Evolutionary conservation across 257 asterid species (phyloP), one percentile per base, ranked within the genome.

Genomic region (Penstemon davidsonii): DNA sequence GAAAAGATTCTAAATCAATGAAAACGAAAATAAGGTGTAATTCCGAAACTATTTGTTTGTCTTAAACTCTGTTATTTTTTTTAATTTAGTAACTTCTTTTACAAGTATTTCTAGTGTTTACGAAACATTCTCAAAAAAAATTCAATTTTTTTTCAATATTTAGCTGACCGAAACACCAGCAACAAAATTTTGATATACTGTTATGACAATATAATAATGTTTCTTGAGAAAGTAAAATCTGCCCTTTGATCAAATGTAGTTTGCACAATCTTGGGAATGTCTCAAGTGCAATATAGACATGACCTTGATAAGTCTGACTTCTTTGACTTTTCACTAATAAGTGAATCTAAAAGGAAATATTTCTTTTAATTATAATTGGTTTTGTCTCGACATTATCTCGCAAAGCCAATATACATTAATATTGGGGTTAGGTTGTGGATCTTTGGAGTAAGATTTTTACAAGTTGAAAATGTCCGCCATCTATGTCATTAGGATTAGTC

Each of bases 351-450:
- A 25, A 25, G 66, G 53, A n/a, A 54, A 61, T 10, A 8, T 7
- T 4, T 40, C 2, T 19, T 45, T 38, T 12, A 12, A 46, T 46
- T 7, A 7, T 7, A 46, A 46, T 46, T 4, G 10, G 12, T 60
- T 60, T 68, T 68, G 74, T 68, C 66, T 74, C 65, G 46, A 67
- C 25, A 57, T 39, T 67, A 57, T 38, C 18, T 5, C 55, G 33
- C 19, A 61, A 57, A 60, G 78, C 7, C 64, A 59, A 73, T 7
- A 60, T 15, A 25, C 45, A 54, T 60, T 9, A 6, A 37, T 46
- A 4, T 60, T 45, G 38, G 38, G 3, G 12, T 5, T 1, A 42
- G 37, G 5, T 15, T 15, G 62, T 61, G 46, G 19, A 40, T 15
- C 18, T 15, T 15, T 15, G 18, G 65, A 43, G 50, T 60, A 47